Evolutionary conservation across 495 filamentous ascomycete species (phyloP).

Genomic region (Cercophora samala): DNA sequence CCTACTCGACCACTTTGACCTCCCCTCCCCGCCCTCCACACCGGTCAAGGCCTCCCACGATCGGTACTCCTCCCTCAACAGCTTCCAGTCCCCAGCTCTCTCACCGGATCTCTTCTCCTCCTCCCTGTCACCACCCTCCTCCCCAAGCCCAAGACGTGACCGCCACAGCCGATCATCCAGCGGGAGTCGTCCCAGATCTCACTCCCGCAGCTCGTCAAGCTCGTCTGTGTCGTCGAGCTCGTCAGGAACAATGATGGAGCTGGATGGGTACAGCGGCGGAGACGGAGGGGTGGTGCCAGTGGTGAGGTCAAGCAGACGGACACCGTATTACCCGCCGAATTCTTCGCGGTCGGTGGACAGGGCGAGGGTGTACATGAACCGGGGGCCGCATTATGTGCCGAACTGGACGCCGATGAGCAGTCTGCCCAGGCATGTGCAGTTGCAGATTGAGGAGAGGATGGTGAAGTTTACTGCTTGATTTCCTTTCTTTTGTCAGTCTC

Average conservation of each 20-base stretch:
- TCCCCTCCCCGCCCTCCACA: constrained; percentile 23
- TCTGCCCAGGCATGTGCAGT: constrained; percentile 22
- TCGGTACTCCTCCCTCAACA: neutral
- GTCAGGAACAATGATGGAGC: neutral
- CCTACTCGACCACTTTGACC: constrained; percentile 26
- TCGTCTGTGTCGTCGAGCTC: neutral
- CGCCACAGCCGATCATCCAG: too few species aligned
- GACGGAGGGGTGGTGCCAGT: neutral
- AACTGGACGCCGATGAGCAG: constrained; percentile 30
- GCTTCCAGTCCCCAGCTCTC: constrained; percentile 13
- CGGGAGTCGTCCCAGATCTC: neutral
- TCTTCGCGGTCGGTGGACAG: constrained; percentile 21
- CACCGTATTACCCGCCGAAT: constrained; percentile 30
- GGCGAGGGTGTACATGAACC: constrained; percentile 23
- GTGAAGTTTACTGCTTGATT: constrained; percentile 14
- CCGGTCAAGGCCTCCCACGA: constrained; percentile 11
- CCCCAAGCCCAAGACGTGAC: neutral
- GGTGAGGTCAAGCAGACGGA: constrained; percentile 13
- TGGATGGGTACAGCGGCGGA: neutral
- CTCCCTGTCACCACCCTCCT: neutral
- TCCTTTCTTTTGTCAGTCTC: neutral
- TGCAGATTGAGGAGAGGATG: constrained; percentile 24
- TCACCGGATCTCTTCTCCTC: constrained; percentile 6
- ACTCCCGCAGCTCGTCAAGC: constrained; percentile 12
- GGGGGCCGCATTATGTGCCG: constrained; percentile 23